A percentile compares a stretch with the other conserved stretches of the same genome.
Conservation (phyloP, 495 filamentous ascomycete species). For the Rhizodiscina lignyota region DNA sequence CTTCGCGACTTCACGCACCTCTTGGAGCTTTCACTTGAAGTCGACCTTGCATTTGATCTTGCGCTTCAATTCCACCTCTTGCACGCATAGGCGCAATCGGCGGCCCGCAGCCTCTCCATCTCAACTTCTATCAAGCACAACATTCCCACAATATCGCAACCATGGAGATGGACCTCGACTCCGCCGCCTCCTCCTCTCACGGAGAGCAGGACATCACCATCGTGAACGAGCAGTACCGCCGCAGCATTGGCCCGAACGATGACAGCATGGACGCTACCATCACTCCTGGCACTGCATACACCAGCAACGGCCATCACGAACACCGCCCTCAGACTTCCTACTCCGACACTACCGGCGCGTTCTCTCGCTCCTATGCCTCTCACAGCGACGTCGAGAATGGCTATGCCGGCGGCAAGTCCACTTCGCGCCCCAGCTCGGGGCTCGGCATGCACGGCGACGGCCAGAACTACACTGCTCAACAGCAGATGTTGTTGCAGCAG, state of each 20-base stretch:
- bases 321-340: slow-evolving; percentile 23
- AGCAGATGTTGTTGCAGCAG: slow-evolving; percentile 8
- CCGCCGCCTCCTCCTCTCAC: not conserved
- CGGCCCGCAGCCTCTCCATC: no score
- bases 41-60: no score
- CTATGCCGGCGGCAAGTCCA: slow-evolving; percentile 9
- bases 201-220: not conserved
- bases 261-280: slow-evolving; percentile 16
- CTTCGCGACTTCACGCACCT: no score
- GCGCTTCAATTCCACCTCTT: no score
- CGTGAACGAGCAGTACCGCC: not conserved
- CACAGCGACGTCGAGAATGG: slow-evolving; percentile 12
- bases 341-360: slow-evolving; percentile 24
- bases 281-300: slow-evolving; percentile 11
- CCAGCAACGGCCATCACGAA: slow-evolving; percentile 9
- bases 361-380: slow-evolving; percentile 13
- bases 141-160: no score
- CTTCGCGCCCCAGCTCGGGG: slow-evolving; percentile 5
- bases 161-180: slow-evolving; percentile 1
- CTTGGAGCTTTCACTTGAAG: no score
- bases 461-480: not conserved
- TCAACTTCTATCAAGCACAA: no score
- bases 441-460: not conserved
- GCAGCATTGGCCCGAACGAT: slow-evolving; percentile 2
- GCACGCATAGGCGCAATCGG: no score